Evolutionary conservation across 305 asterid genomes (phyloP).

Genomic region (Solanum hybrid): DNA sequence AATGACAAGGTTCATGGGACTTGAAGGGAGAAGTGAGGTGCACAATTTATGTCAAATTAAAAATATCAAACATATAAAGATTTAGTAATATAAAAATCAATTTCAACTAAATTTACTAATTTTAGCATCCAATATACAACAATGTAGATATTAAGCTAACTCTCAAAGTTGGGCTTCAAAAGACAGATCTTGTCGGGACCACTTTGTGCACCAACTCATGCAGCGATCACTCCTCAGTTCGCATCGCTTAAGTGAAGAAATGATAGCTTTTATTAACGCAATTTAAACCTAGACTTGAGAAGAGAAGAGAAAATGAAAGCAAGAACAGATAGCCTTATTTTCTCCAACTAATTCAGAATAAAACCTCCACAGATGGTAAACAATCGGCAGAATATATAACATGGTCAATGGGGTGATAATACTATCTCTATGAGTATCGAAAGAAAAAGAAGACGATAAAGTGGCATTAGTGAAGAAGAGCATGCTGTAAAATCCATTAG

Average conservation of each 20-base stretch:
- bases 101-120: background rate
- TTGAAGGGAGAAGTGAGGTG: background rate
- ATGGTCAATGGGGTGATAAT: background rate
- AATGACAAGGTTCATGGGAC: background rate
- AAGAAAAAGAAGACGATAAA: background rate
- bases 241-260: background rate
- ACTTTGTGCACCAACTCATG: background rate
- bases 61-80: background rate
- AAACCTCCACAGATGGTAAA: background rate
- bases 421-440: background rate
- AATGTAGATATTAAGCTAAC: background rate
- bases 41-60: background rate
- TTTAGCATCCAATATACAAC: background rate
- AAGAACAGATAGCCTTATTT: background rate
- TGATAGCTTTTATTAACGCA: background rate
- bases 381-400: background rate
- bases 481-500: background rate
- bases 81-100: background rate
- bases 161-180: background rate
- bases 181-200: background rate
- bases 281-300: background rate
- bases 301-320: background rate
- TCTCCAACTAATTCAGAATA: background rate
- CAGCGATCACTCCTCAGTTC: background rate
- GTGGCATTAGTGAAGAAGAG: background rate